Evolutionary conservation across 106 monocot genomes (phyloP), one percentile per base, ranked within the genome.

Genomic region (Dioscorea alata): DNA sequence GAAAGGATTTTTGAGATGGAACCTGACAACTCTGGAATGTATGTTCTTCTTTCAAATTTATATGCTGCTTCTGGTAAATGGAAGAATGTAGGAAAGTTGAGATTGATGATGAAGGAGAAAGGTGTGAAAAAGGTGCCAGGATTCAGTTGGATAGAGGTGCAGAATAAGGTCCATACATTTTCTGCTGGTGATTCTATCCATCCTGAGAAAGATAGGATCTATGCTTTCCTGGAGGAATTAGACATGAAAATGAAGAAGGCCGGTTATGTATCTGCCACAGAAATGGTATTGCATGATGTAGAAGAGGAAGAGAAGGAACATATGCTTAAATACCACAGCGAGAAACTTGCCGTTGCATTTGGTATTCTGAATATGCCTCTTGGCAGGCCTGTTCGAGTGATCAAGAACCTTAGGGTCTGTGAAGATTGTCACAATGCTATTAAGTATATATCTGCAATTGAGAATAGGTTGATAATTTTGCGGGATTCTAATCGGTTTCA

Each of bases 401-500:
- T 90, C 42, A 90, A 90, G 65, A 90, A 85, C 57, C 75, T 90
- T 9, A 74, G 89, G 57, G 80, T 90, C 22, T 90, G 89, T 49
- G 69, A 85, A 63, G 85, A 90, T 35, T 90, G 89, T 35, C 89
- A 85, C 49, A 80, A 24, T 73, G 80, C 83, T 20, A 83, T 90
- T 65, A 90, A 85, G 72, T 74, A 65, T 42, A 80, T 90, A 49
- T 85, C 89, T 56, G 72, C 72, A n/a, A 76, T 83, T 52, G 89
- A 90, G 66, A 35, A 21, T 48, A 80, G 89, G 64, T 42, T 90
- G 69, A 83, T 90, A 72, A 85, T 85, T 64, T 60, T 90, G 53
- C 68, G 89, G 48, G 89, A 90, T 73, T 90, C 89, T 15, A 90
- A 90, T 67, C 79, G 89, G 17, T 90, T 90, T 74, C 89, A 90